Base-by-base conservation (phyloP, 2,329 filamentous ascomycete species). In the Amphichorda felina region DNA sequence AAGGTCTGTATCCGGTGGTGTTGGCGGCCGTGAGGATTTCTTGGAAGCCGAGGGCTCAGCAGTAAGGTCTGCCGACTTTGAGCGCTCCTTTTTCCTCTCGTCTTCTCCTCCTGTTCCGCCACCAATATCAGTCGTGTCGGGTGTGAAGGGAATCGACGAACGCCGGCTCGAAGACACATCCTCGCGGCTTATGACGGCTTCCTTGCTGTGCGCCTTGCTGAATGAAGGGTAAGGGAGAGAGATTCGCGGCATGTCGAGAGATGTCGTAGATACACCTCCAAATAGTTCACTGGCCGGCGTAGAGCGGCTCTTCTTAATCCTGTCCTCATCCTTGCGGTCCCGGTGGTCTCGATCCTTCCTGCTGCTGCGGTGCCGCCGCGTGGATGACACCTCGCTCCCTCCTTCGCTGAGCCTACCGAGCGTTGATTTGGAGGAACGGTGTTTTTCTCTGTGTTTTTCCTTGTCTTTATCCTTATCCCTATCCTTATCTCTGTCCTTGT, bases 121-220 rank as follows among this genome's bases (percentile, higher is more conserved):
- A 35, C 76, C 75, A 16, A 83, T 47, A 49, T 86, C 81, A 16
- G 81, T 86, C 16, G 79, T 68, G 41, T 86, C 80, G 14, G 82
- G 82, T 2, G 82, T 87, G 33, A 68, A 55, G 2, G 70, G 70
- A 37, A 75, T 56, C 42, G 50, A 54, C 33, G 49, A 51, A 28
- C 46, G 44, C 6, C 27, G 16, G 7, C 44, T 39, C 15, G 57
- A 53, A 33, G 31, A 33, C 15, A 72, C 45, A 36, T 73, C 66
- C 31, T 78, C 72, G 35, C 64, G 65, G 50, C 75, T 79, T 43
- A 75, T 69, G 36, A 94, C 74, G 30, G 77, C 75, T 61, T 95
- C 89, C 57, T 87, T 91, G 66, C 86, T 93, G 56, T 94, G 85
- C 10, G 82, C 82, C 60, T 93, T 95, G 60, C 83, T 91, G 57